Conservation (phyloP, 306 rosid genomes). For the Acacia melanoxylon region DNA sequence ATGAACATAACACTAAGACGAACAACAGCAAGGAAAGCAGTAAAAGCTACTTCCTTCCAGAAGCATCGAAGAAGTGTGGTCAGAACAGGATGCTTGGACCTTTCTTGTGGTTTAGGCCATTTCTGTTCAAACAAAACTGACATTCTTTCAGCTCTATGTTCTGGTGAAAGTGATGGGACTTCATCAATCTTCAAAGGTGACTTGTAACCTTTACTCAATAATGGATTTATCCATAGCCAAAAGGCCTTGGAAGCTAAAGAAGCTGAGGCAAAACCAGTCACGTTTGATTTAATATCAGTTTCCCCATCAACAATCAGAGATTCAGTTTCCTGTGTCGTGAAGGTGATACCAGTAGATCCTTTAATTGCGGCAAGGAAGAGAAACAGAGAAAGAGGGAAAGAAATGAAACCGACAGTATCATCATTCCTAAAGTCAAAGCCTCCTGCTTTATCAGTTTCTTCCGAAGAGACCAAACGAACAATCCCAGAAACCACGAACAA, state of each 20-base stretch:
- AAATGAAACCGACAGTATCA: conserved; percentile 56
- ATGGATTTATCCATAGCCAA: conserved; percentile 93
- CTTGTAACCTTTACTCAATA: conserved; percentile 71
- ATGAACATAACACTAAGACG: conserved; percentile 72
- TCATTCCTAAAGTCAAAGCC: conserved; percentile 50
- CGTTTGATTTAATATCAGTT: conserved; percentile 38
- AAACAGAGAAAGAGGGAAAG: conserved; percentile 60
- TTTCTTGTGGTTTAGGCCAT: conserved; percentile 82
- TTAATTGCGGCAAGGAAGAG: conserved; percentile 51
- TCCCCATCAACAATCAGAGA: conserved; percentile 36
- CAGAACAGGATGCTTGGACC: conserved; percentile 68
- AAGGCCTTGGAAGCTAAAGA: conserved; percentile 66
- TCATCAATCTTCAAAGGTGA: conserved; percentile 69
- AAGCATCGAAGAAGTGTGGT: conserved; percentile 78
- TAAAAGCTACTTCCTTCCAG: conserved; percentile 69
- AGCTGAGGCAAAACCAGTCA: conserved; percentile 82
- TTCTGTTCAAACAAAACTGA: conserved; percentile 60
- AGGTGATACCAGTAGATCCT: conserved; percentile 66
- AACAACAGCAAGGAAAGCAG: conserved; percentile 72
- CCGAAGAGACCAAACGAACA: conserved; percentile 51
- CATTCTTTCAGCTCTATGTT: conserved; percentile 76
- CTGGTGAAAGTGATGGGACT: conserved; percentile 69
- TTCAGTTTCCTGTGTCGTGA: conserved; percentile 27
- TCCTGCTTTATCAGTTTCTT: conserved; percentile 16
- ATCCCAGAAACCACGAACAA: conserved; percentile 68